Evolutionary conservation across 148 eudicot genomes (phyloP).

Genomic region (Silene uniflora): DNA sequence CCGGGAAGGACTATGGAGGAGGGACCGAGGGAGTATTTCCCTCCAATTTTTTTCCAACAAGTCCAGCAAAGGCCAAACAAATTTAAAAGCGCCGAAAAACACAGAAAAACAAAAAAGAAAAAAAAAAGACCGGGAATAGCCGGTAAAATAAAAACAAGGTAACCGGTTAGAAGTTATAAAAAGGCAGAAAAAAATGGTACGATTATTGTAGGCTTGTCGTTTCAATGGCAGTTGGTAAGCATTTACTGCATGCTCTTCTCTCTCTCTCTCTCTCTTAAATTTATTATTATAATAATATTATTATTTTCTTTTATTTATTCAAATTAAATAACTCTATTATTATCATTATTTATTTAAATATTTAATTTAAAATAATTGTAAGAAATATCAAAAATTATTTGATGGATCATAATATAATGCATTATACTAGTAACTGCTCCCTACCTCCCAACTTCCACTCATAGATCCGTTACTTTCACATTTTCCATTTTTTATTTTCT

Average conservation of each 20-base stretch:
- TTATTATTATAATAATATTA: background rate
- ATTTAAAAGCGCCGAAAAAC: background rate
- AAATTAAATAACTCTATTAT: background rate
- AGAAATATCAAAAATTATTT: background rate
- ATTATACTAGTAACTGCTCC: constrained; percentile 5
- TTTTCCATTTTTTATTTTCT: background rate
- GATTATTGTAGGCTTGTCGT: constrained; percentile 34
- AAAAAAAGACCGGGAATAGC: constrained; percentile 26
- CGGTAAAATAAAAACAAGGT: constrained; percentile 20
- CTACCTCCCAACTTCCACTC: constrained; percentile 6
- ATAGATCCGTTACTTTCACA: constrained; percentile 11
- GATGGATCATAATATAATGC: background rate
- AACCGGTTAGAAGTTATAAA: constrained; percentile 29
- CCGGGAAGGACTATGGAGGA: too few species aligned
- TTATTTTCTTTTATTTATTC: background rate
- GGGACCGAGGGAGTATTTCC: too few species aligned
- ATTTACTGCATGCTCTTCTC: constrained; percentile 51
- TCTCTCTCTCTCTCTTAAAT: constrained; percentile 13
- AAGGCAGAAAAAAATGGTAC: constrained; percentile 22
- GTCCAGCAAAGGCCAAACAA: too few species aligned
- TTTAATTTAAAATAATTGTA: too few species aligned
- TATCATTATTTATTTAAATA: background rate
- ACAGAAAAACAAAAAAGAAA: background rate
- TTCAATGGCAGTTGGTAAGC: constrained; percentile 71
- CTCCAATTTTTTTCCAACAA: too few species aligned